These are phyloP conservation scores for Kwoniella europaea DNA, from an alignment of 768 basidiomycete genomes.

Conservation along the genomic window DNA sequence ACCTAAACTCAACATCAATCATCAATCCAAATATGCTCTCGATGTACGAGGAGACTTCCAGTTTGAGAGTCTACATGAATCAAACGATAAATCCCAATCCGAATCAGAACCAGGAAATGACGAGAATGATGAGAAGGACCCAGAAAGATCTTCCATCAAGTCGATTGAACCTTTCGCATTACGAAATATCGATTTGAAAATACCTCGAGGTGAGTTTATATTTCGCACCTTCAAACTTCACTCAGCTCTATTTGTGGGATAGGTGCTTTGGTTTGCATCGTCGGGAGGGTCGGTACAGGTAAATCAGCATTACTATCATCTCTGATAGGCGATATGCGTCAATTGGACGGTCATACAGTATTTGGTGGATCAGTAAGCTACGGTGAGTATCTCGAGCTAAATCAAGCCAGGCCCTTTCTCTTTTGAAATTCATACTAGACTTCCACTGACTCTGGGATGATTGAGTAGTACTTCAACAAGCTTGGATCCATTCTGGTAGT, in stretches of 20 bases:
- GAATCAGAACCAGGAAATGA: conserved; percentile 3
- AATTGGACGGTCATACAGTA: conserved; percentile 29
- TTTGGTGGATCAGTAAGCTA: conserved; percentile 52
- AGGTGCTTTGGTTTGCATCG: conserved; percentile 51
- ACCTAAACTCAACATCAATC: conserved; percentile 63
- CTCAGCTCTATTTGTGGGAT: not conserved
- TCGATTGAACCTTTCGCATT: conserved; percentile 61
- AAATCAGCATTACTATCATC: conserved; percentile 52
- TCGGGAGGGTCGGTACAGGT: conserved; percentile 54
- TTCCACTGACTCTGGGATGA: not conserved
- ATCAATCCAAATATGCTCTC: conserved; percentile 60
- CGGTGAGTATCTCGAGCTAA: conserved; percentile 25
- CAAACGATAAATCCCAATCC: conserved; percentile 25
- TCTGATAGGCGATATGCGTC: conserved; percentile 54
- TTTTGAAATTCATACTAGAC: too few species aligned
- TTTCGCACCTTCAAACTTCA: too few species aligned
- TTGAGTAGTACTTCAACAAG: conserved; percentile 48
- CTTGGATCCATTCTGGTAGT: conserved; percentile 56
- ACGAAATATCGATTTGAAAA: conserved; percentile 57
- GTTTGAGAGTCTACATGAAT: conserved; percentile 52
- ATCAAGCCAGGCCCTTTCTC: too few species aligned
- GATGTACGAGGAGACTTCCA: conserved; percentile 57
- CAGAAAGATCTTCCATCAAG: not conserved
- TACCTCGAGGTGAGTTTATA: conserved; percentile 30
- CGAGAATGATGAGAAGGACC: conserved; percentile 4